phyloP scores from a whole-genome alignment of 2,329 filamentous ascomycete species.

The Claviceps sp. region DNA sequence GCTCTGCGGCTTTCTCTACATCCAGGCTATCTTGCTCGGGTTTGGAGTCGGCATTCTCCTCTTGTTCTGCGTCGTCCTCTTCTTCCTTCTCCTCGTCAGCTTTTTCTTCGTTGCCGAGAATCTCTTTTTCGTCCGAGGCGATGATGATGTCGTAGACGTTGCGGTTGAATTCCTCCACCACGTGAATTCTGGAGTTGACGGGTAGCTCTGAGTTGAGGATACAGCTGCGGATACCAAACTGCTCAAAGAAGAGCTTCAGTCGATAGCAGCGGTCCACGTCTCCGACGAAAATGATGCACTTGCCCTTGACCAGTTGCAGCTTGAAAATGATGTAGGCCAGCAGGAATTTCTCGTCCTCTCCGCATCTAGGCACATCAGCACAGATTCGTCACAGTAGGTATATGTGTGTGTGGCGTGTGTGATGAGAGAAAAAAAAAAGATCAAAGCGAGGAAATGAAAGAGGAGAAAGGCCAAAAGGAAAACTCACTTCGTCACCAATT shows the following conservation, averaged over 20 bases:
- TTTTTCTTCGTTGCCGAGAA: slow-evolving; percentile 52
- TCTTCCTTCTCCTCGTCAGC: slow-evolving; percentile 25
- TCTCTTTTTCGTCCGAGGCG: slow-evolving; percentile 81
- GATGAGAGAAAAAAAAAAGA: neutral
- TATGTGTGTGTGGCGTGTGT: neutral
- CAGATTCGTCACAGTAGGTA: neutral
- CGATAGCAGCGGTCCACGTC: slow-evolving; percentile 84
- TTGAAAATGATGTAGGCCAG: slow-evolving; percentile 92
- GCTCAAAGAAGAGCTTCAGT: slow-evolving; percentile 87
- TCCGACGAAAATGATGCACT: slow-evolving; percentile 59
- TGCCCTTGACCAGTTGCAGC: slow-evolving; percentile 84
- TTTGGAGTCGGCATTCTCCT: slow-evolving; percentile 8
- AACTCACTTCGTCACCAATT: slow-evolving; percentile 68
- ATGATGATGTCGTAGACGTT: slow-evolving; percentile 97
- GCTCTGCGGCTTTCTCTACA: slow-evolving; percentile 14
- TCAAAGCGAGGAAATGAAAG: neutral
- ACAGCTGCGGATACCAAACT: slow-evolving; percentile 89
- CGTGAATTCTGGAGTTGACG: slow-evolving; percentile 83
- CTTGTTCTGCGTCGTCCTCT: slow-evolving; percentile 30
- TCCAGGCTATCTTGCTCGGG: neutral
- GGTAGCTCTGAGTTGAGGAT: slow-evolving; percentile 91
- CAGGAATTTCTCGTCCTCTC: slow-evolving; percentile 95
- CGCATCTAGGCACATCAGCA: slow-evolving; percentile 41
- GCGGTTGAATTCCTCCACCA: slow-evolving; percentile 95
- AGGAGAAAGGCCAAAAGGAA: neutral